A percentile compares a stretch with the other conserved stretches of the same genome.
These are phyloP conservation scores for Silene latifolia DNA, from an alignment of 148 eudicot species.

Conservation along the genomic window DNA sequence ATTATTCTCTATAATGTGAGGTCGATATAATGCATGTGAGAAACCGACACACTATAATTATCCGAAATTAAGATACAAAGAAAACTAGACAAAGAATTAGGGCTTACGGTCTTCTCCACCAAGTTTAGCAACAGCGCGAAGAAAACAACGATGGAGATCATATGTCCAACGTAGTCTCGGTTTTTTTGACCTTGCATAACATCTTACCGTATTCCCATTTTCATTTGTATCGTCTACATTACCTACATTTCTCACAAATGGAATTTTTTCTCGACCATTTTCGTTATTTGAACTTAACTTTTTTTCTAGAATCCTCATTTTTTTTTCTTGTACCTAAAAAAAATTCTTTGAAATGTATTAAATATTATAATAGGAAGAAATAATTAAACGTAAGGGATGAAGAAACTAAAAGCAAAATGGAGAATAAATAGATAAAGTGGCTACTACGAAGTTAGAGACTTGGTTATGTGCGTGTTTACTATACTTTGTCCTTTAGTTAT, in stretches of 20 bases:
- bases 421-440: conserved; percentile 10
- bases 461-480: conserved; percentile 4
- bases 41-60: too few species aligned
- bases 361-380: too few species aligned
- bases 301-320: background rate
- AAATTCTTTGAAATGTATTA: too few species aligned
- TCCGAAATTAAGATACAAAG: too few species aligned
- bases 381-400: too few species aligned
- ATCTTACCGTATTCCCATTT: conserved; percentile 11
- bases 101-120: conserved; percentile 37
- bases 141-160: conserved; percentile 21
- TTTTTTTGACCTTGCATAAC: conserved; percentile 32
- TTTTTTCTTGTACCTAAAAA: background rate
- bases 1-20: too few species aligned
- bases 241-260: background rate
- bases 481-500: too few species aligned
- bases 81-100: conserved; percentile 3
- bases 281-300: background rate
- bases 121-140: conserved; percentile 25
- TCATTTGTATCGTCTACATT: background rate
- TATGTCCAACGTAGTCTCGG: conserved; percentile 29
- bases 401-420: background rate
- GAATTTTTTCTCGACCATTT: background rate
- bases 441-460: background rate
- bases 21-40: too few species aligned